A percentile compares a stretch with the other conserved stretches of the same genome.
Conservation (phyloP, 2,329 filamentous ascomycete species). For the Aureobasidium uvarum region DNA sequence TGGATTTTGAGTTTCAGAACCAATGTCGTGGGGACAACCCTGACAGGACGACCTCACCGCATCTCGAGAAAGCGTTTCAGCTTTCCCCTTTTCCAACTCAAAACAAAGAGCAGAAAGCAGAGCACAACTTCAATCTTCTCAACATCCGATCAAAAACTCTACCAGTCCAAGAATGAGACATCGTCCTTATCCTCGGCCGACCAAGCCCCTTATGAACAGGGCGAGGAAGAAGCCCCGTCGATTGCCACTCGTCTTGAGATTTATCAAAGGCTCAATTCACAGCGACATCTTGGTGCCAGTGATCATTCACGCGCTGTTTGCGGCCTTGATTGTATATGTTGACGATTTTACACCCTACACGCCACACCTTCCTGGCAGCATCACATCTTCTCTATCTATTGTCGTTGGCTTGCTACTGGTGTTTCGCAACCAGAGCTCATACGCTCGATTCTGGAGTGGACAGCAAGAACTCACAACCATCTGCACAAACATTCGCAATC, state of each 20-base stretch:
- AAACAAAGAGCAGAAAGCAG: neutral
- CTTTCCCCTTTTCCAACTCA: slow-evolving; percentile 3
- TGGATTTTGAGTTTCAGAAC: neutral
- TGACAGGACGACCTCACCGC: neutral
- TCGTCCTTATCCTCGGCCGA: slow-evolving; percentile 1
- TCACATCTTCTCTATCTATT: slow-evolving; percentile 63
- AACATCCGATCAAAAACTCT: neutral
- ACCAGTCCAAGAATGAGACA: slow-evolving; percentile 1
- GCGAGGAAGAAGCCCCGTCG: slow-evolving; percentile 47
- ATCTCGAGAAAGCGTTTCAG: slow-evolving; percentile 10
- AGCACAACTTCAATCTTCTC: neutral
- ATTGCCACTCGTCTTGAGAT: slow-evolving; percentile 63
- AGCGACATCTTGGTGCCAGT: slow-evolving; percentile 58
- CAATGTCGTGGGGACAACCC: neutral
- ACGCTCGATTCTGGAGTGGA: slow-evolving; percentile 61
- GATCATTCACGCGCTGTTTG: slow-evolving; percentile 57
- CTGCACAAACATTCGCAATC: slow-evolving; percentile 58
- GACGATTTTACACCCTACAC: slow-evolving; percentile 48
- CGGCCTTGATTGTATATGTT: slow-evolving; percentile 58
- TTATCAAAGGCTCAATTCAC: slow-evolving; percentile 64
- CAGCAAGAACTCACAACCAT: slow-evolving; percentile 54
- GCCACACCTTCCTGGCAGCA: slow-evolving; percentile 55
- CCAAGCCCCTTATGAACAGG: slow-evolving; percentile 11
- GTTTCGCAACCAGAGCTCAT: slow-evolving; percentile 63
- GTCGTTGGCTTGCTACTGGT: slow-evolving; percentile 67